Evolutionary conservation across 2,329 filamentous ascomycete species (phyloP).

Genomic region (Fusarium citri): DNA sequence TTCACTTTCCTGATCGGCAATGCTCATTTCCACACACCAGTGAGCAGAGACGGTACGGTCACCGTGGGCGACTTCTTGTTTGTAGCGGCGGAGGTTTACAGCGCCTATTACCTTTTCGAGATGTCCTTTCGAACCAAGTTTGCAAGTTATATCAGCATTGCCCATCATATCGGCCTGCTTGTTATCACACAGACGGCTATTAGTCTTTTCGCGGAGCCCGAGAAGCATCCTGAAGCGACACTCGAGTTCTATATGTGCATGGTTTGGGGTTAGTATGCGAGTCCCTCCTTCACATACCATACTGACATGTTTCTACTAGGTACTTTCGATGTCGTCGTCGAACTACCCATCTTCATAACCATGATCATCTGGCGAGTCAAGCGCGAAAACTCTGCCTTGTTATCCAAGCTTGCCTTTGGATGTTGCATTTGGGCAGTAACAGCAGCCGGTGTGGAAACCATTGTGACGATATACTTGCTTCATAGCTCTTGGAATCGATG

Average conservation of each 20-base stretch:
- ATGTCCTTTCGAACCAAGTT: constrained; percentile 25
- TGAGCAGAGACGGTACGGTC: neutral
- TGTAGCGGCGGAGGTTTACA: constrained; percentile 11
- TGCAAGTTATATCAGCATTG: constrained; percentile 17
- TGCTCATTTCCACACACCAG: neutral
- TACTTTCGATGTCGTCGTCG: constrained; percentile 14
- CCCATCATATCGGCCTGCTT: constrained; percentile 7
- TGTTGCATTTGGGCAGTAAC: constrained; percentile 6
- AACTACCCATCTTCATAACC: constrained; percentile 9
- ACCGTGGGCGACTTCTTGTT: constrained; percentile 8
- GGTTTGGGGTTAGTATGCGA: constrained; percentile 14
- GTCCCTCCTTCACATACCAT: fast-evolving
- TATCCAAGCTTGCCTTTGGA: constrained; percentile 6
- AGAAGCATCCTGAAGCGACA: constrained; percentile 12
- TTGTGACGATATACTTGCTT: constrained; percentile 17
- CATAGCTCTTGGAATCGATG: constrained; percentile 4
- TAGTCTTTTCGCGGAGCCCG: constrained; percentile 5
- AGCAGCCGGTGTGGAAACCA: neutral
- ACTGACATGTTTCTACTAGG: neutral
- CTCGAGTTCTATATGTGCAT: constrained; percentile 28
- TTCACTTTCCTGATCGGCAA: constrained; percentile 6
- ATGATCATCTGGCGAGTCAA: constrained; percentile 21
- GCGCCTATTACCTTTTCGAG: constrained; percentile 17
- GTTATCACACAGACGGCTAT: constrained; percentile 5
- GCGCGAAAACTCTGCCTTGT: neutral